Conservation (phyloP, 2,329 filamentous ascomycete genomes). For the Stromatinia cepivora region DNA sequence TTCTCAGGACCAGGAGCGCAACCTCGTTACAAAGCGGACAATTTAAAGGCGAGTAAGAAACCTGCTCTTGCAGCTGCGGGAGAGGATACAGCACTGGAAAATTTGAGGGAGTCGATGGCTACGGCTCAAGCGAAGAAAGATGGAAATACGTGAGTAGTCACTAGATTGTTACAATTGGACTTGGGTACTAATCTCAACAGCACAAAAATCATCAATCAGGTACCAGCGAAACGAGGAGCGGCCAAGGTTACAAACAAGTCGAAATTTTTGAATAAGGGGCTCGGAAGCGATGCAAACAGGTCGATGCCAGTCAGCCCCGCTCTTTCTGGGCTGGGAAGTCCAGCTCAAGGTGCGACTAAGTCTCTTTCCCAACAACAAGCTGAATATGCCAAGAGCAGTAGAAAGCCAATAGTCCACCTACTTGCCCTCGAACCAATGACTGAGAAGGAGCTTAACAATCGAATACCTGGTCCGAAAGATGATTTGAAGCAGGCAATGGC, state of each 20-base stretch:
- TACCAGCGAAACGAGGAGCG: slow-evolving; percentile 32
- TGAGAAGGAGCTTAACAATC: slow-evolving; percentile 53
- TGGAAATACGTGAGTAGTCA: slow-evolving; percentile 47
- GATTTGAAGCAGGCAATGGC: slow-evolving; percentile 57
- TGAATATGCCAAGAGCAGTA: slow-evolving; percentile 55
- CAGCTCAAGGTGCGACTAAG: slow-evolving; percentile 51
- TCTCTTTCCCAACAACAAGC: slow-evolving; percentile 53
- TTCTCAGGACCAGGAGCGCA: slow-evolving; percentile 3
- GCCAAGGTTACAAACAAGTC: slow-evolving; percentile 33
- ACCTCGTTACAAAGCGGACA: slow-evolving; percentile 12
- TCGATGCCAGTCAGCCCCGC: slow-evolving; percentile 58
- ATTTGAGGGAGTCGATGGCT: slow-evolving; percentile 49
- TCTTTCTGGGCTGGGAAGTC: slow-evolving; percentile 55
- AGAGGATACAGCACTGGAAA: slow-evolving; percentile 52
- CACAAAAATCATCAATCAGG: slow-evolving; percentile 44
- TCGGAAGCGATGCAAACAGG: slow-evolving; percentile 31
- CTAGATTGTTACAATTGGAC: slow-evolving; percentile 21
- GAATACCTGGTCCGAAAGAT: slow-evolving; percentile 49
- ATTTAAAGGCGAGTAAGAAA: slow-evolving; percentile 15
- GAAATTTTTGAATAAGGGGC: slow-evolving; percentile 36
- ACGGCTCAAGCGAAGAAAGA: slow-evolving; percentile 48
- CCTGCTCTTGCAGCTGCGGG: slow-evolving; percentile 44
- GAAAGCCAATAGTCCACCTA: slow-evolving; percentile 58
- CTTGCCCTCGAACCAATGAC: slow-evolving; percentile 56
- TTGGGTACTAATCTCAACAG: slow-evolving; percentile 43